A percentile compares a stretch with the other conserved stretches of the same genome.
Evolutionary conservation across 2,329 filamentous ascomycete genomes (phyloP).

Genomic region (Trichocomaceae sp.): DNA sequence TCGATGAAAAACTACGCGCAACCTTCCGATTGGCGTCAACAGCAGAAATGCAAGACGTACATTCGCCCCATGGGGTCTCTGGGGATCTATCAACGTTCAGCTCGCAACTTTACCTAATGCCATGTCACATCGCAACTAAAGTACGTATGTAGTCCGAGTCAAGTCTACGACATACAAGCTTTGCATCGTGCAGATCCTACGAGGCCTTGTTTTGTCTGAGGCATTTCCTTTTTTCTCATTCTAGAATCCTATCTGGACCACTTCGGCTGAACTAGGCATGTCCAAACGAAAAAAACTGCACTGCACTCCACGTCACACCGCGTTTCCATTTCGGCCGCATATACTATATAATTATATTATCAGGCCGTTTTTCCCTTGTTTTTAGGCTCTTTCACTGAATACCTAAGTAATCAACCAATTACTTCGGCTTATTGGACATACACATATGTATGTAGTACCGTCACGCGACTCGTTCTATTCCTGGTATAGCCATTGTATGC

Average conservation of each 20-base stretch:
- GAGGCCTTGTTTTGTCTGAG: background rate
- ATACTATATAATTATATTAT: background rate
- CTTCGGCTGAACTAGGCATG: background rate
- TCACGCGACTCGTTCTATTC: background rate
- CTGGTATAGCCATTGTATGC: background rate
- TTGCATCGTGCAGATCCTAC: background rate
- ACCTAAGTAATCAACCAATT: background rate
- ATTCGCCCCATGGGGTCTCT: background rate
- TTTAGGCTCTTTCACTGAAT: background rate
- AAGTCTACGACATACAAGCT: background rate
- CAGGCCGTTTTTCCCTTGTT: background rate
- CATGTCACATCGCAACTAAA: background rate
- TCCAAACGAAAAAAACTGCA: background rate
- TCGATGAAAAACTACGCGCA: no score
- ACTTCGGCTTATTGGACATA: background rate
- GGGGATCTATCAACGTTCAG: background rate
- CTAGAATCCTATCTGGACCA: background rate
- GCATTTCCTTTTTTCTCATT: background rate
- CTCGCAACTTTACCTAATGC: background rate
- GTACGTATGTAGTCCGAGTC: background rate
- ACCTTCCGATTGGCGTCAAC: background rate
- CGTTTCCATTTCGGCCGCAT: background rate
- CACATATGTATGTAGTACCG: background rate
- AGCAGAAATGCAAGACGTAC: background rate
- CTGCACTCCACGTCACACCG: slow-evolving; percentile 8